These are phyloP conservation scores for Ogataea trehalophila DNA, from an alignment of 805 yeast species.

Conservation along the genomic window DNA sequence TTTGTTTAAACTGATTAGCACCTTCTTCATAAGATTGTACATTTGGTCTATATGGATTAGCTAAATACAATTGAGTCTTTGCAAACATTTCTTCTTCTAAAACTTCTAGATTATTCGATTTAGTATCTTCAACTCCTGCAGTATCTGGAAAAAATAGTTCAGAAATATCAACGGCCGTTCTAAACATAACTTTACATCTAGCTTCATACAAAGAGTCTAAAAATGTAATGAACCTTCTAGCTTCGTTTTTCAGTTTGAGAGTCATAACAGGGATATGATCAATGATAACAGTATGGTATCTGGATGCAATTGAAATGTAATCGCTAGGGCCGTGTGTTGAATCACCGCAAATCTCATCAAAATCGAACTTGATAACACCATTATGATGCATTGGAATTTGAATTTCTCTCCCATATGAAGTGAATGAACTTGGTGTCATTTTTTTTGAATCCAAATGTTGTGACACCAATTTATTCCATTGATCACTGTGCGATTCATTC, in stretches of 20 bases:
- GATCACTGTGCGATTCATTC: conserved; percentile 20
- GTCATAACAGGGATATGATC: conserved; percentile 60
- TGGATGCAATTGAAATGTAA: conserved; percentile 61
- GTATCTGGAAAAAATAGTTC: conserved; percentile 59
- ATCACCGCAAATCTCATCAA: conserved; percentile 50
- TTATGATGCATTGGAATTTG: conserved; percentile 37
- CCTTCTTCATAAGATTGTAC: conserved; percentile 56
- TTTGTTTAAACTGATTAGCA: conserved; percentile 28
- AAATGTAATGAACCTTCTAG: conserved; percentile 60
- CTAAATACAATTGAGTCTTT: conserved; percentile 52
- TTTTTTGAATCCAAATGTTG: conserved; percentile 7
- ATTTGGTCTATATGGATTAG: conserved; percentile 67
- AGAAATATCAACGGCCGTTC: conserved; percentile 46
- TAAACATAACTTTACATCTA: conserved; percentile 52
- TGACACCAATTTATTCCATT: conserved; percentile 35
- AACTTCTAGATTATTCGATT: conserved; percentile 31
- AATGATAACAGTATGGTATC: conserved; percentile 50
- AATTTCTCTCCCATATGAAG: conserved; percentile 54
- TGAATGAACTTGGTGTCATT: conserved; percentile 27
- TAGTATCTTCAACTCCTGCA: conserved; percentile 3
- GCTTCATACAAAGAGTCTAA: conserved; percentile 69
- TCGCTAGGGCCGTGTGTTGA: conserved; percentile 57
- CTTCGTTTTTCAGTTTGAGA: conserved; percentile 57
- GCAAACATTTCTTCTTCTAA: conserved; percentile 70
- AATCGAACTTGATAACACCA: conserved; percentile 46